Base-by-base conservation (phyloP, 169 alveolate genomes). In the Eimeria falciformis region DNA sequence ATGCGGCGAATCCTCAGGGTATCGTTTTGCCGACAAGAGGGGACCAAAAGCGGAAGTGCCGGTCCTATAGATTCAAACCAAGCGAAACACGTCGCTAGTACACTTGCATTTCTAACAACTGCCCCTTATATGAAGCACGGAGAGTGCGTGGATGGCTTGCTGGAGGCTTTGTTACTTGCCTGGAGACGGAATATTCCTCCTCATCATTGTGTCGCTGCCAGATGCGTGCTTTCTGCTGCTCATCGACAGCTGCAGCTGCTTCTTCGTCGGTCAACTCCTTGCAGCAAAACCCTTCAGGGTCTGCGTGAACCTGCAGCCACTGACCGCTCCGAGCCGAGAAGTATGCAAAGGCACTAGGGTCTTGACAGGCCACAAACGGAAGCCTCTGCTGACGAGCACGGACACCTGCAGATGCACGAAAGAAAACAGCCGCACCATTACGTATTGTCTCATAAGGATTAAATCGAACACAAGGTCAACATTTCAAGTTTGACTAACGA, bases 351-450 rank as follows among this genome's bases (percentile, higher is more conserved):
- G 81, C 91, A 21, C n/a, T 0, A 12, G 71, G 53, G 45, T 84
- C 91, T 0, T 66, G 56, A 43, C 91, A 84, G 27, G 91, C 83
- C 5, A 84, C 82, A 23, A 84, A 84, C 29, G 83, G 83, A 23
- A 62, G 66, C 50, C 83, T 58, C 50, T 66, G 46, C 91, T 84
- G 91, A 37, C 91, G 91, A 23, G 91, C 91, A 25, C 91, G 91
- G 33, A 84, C 91, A 14, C 91, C 91, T 84, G 53, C 6, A 25
- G 53, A 21, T 23, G 77, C 37, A 65, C 3, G 37, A 65, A 18
- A 27, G 3, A 23, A 27, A 65, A 23, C 1, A 1, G 40, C 40
- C 2, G 27, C 18, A 1, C 66, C 66, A 55, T 21, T 55, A 55
- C 6, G 66, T 55, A 55, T 55, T 18, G 0, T 2, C 40, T 33